phyloP scores from a whole-genome alignment of 169 alveolate genomes.

The Plasmodium coatneyi region DNA sequence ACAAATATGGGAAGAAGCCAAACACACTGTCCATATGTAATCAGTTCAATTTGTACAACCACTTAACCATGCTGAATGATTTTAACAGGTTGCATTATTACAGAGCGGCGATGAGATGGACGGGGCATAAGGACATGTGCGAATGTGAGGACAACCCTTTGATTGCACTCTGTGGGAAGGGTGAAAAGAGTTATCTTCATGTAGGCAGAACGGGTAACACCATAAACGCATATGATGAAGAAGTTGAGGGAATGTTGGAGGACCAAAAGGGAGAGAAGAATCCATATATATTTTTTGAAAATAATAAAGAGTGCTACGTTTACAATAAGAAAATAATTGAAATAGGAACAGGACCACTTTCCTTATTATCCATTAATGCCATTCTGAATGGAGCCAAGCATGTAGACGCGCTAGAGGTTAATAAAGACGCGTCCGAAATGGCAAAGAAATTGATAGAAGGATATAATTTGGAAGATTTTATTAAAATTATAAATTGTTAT shows the following conservation, averaged over 20 bases:
- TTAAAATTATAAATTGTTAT: constrained; percentile 82
- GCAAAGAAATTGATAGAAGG: constrained; percentile 86
- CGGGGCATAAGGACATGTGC: constrained; percentile 77
- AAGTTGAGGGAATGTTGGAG: not conserved
- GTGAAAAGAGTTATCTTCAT: not conserved
- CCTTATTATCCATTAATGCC: constrained; percentile 88
- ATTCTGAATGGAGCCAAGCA: constrained; percentile 87
- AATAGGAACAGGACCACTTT: constrained; percentile 90
- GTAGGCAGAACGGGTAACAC: constrained; percentile 18
- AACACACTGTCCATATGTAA: constrained; percentile 83
- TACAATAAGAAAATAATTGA: constrained; percentile 83
- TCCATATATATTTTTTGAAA: constrained; percentile 53
- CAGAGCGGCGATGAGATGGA: constrained; percentile 88
- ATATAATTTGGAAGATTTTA: constrained; percentile 81
- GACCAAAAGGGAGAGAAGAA: not conserved
- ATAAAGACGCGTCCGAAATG: constrained; percentile 83
- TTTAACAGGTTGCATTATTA: constrained; percentile 86
- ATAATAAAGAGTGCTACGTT: constrained; percentile 76
- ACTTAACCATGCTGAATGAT: constrained; percentile 86
- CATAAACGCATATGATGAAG: not conserved
- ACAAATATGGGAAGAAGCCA: constrained; percentile 82
- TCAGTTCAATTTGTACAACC: constrained; percentile 84
- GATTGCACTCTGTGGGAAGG: not conserved
- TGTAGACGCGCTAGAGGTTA: constrained; percentile 90
- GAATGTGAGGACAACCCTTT: not conserved